Conservation (phyloP, 768 basidiomycete genomes). For the Cyclocybe aegerita region DNA sequence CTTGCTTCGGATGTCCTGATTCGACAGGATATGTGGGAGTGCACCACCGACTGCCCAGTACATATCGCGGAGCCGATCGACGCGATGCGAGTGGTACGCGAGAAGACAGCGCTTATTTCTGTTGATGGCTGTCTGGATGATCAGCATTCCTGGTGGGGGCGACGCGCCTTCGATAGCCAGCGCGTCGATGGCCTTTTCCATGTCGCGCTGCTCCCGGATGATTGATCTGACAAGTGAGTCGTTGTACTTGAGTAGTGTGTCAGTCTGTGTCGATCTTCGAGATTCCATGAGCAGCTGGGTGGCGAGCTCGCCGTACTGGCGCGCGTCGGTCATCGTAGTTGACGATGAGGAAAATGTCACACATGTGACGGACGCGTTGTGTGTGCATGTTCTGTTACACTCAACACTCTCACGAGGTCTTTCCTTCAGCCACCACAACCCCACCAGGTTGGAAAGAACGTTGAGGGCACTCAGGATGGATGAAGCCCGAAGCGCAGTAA, state of each 20-base stretch:
- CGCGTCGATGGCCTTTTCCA: constrained; percentile 57
- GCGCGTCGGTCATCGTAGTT: constrained; percentile 48
- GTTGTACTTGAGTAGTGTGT: constrained; percentile 90
- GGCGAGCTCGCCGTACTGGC: constrained; percentile 82
- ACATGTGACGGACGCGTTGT: constrained; percentile 23
- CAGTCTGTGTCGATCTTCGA: constrained; percentile 79
- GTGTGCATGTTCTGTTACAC: constrained; percentile 2
- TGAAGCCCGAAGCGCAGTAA: too few relatives aligned
- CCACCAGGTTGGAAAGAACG: too few relatives aligned
- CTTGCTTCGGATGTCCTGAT: constrained; percentile 66
- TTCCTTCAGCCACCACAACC: too few relatives aligned
- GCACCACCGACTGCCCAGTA: constrained; percentile 92
- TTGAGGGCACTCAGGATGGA: too few relatives aligned
- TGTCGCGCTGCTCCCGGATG: constrained; percentile 88
- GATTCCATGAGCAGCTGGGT: constrained; percentile 88
- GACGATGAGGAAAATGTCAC: constrained; percentile 12
- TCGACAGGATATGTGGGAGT: constrained; percentile 75
- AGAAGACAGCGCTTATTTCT: constrained; percentile 96
- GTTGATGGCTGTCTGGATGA: constrained; percentile 86
- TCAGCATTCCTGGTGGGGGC: constrained; percentile 65
- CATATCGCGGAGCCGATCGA: constrained; percentile 80
- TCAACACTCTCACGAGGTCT: neutral
- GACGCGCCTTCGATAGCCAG: constrained; percentile 37
- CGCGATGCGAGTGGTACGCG: constrained; percentile 87
- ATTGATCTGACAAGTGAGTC: constrained; percentile 82